Evolutionary conservation across 1,284 basidiomycete genomes (phyloP).

Genomic region (Cryptococcus sp.): DNA sequence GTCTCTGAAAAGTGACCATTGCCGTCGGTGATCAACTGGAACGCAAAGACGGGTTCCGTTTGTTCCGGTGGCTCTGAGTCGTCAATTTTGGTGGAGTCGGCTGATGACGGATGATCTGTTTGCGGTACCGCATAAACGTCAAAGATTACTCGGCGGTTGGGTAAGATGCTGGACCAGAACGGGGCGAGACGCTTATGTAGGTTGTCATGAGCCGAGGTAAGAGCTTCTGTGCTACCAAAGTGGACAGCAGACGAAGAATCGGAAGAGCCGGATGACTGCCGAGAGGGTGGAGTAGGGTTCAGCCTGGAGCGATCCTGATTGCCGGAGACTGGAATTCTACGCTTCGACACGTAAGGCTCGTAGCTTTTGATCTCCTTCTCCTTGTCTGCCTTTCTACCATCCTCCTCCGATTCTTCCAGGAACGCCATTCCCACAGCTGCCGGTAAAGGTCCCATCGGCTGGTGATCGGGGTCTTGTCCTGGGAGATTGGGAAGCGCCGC

Average conservation of each 20-base stretch:
- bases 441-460: conserved; percentile 5
- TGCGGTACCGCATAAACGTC: conserved; percentile 18
- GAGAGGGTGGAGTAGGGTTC: conserved; percentile 3
- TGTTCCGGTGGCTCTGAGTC: background rate
- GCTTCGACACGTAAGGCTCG: conserved; percentile 2
- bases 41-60: conserved; percentile 19
- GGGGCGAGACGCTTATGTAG: conserved; percentile 67
- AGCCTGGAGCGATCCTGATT: conserved; percentile 11
- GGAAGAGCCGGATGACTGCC: conserved; percentile 7
- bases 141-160: conserved; percentile 32
- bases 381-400: background rate
- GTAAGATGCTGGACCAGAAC: conserved; percentile 54
- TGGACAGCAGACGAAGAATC: conserved; percentile 13
- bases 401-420: conserved; percentile 5
- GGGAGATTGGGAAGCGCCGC: conserved; percentile 60
- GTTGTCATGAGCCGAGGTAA: conserved; percentile 62
- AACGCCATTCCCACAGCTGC: conserved; percentile 8
- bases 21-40: conserved; percentile 54
- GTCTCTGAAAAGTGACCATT: conserved; percentile 68
- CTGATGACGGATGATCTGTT: conserved; percentile 4
- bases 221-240: conserved; percentile 36
- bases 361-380: background rate
- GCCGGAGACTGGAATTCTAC: background rate
- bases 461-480: conserved; percentile 1
- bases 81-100: background rate